Base-by-base conservation (phyloP, 345 rosid species). In the Arabidopsis suecica region DNA sequence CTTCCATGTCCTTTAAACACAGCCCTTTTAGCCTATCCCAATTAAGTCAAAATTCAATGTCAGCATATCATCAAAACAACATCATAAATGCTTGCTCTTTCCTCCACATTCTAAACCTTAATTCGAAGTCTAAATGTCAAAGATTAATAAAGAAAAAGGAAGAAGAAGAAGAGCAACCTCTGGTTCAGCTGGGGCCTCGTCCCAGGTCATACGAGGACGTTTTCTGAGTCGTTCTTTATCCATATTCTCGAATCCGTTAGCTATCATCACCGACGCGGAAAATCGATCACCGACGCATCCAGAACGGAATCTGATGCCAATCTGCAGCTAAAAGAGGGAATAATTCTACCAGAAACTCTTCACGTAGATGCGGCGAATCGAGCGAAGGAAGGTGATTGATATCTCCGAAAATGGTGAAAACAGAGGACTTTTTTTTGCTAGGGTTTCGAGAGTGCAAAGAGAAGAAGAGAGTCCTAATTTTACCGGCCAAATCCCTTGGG, bases 151-250 rank as follows among this genome's bases (percentile, higher is more conserved):
- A 23, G 25, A 50, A 23, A 47, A 0, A 16, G 16, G 18, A 22
- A 6, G 2, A 50, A 23, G 51, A 25, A 6, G 41, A 62, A 16
- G 68, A 81, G 84, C 23, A 71, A 88, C 94, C 84, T 89, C 88
- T 10, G 83, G 82, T 65, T 77, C 84, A 22, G 83, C 73, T 2
- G 94, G 88, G 2, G 84, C 65, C 22, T 81, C 89, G 78, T 89
- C 91, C 94, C 94, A 87, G 13, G 85, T 84, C 68, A 83, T 85
- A 51, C 91, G 86, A 65, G 87, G 89, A 9, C 94, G 89, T 82
- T 89, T 89, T 48, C 87, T 74, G 42, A 71, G 61, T 66, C 86
- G 85, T 70, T 83, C 86, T 75, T 79, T 78, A 71, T 81, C 88
- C 88, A 82, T 75, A 67, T 61, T 78, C 70, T 55, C 83, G 44